phyloP scores from a whole-genome alignment of 2,329 filamentous ascomycete species.

The Bipolaris victoriae region DNA sequence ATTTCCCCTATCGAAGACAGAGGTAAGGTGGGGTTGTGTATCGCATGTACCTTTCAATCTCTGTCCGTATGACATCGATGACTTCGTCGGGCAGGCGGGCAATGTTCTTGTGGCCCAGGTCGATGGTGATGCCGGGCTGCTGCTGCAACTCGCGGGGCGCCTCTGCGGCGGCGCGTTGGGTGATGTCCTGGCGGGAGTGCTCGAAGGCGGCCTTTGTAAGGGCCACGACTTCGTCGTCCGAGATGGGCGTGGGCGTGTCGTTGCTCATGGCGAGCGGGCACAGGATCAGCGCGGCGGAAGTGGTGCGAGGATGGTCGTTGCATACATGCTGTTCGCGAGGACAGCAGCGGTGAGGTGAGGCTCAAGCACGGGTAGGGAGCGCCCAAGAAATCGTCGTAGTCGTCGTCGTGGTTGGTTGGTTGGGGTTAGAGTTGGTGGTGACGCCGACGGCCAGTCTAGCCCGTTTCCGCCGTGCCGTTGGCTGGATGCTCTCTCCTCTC shows the following conservation, averaged over 20 bases:
- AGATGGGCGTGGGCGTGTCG: constrained; percentile 55
- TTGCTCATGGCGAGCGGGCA: constrained; percentile 46
- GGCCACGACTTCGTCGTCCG: constrained; percentile 68
- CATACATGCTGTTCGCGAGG: constrained; percentile 18
- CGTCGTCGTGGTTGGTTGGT: background rate
- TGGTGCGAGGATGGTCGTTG: background rate
- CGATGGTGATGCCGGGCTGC: constrained; percentile 75
- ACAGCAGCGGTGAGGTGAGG: constrained; percentile 9
- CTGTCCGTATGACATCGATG: constrained; percentile 74
- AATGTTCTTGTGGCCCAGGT: constrained; percentile 77
- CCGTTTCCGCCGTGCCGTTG: constrained; percentile 5
- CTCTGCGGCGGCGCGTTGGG: constrained; percentile 58
- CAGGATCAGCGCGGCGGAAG: constrained; percentile 15
- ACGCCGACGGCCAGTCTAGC: constrained; percentile 8
- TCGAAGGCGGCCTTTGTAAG: constrained; percentile 72
- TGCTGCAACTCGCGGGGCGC: constrained; percentile 62
- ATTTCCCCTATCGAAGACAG: background rate
- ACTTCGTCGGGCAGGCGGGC: constrained; percentile 74
- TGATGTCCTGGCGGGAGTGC: constrained; percentile 69
- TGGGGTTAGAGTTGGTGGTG: background rate
- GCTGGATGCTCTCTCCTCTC: background rate
- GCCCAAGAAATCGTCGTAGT: background rate
- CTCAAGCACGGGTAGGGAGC: background rate
- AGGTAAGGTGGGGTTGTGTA: background rate
- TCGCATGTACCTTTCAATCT: constrained; percentile 68